Evolutionary conservation across 2,329 filamentous ascomycete genomes (phyloP).

Genomic region (Myriosclerotinia curreyana): DNA sequence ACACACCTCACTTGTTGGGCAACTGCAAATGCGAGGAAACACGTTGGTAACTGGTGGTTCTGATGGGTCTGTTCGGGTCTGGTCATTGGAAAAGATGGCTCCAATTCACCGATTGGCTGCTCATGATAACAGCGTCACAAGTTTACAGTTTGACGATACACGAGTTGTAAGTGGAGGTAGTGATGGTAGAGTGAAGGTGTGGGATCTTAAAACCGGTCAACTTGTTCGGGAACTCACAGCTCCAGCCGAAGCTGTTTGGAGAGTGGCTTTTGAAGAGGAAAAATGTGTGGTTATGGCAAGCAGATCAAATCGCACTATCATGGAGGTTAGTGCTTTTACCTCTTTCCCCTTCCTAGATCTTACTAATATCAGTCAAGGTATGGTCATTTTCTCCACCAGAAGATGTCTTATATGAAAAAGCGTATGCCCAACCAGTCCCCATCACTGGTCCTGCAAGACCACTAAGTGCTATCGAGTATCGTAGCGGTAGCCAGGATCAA

Average conservation of each 20-base stretch:
- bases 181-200: conserved; percentile 97
- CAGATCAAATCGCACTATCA: conserved; percentile 80
- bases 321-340: conserved; percentile 72
- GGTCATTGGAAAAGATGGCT: conserved; percentile 86
- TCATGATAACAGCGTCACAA: conserved; percentile 98
- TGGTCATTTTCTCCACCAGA: conserved; percentile 93
- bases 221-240: conserved; percentile 87
- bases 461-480: conserved; percentile 38
- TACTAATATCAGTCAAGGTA: conserved; percentile 56
- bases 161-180: conserved; percentile 94
- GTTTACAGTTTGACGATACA: conserved; percentile 93
- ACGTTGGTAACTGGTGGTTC: conserved; percentile 95
- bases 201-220: conserved; percentile 90
- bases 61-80: conserved; percentile 92
- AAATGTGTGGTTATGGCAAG: conserved; percentile 96
- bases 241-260: conserved; percentile 93
- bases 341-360: not conserved
- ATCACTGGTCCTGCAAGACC: conserved; percentile 32
- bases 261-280: conserved; percentile 96
- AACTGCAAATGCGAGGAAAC: conserved; percentile 91
- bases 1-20: conserved; percentile 93
- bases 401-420: conserved; percentile 51
- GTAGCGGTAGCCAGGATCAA: conserved; percentile 31
- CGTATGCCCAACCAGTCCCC: conserved; percentile 34
- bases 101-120: conserved; percentile 93